These are phyloP conservation scores for Mycoemilia scoparia DNA, from an alignment of 192 early-diverging fungal species.

Conservation along the genomic window DNA sequence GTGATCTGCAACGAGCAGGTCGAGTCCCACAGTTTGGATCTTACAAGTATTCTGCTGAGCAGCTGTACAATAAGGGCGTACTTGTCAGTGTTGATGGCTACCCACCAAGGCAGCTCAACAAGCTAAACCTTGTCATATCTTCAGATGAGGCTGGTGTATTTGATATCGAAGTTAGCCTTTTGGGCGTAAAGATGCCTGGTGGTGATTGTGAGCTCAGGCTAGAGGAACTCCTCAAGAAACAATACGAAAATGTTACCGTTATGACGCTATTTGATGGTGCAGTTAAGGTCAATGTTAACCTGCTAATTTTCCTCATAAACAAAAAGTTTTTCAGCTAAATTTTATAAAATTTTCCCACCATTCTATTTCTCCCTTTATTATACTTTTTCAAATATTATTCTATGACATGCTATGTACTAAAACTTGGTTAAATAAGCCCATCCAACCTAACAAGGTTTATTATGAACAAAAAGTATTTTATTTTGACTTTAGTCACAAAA, in stretches of 20 bases:
- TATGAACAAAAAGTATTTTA: too few relatives aligned
- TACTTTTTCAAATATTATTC: not conserved
- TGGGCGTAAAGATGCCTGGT: conserved; percentile 46
- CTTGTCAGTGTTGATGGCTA: conserved; percentile 70
- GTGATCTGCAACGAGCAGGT: conserved; percentile 66
- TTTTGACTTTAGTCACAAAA: too few relatives aligned
- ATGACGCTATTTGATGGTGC: conserved; percentile 85
- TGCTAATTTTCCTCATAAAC: conserved; percentile 91
- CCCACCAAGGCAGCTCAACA: conserved; percentile 67
- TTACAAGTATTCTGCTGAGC: conserved; percentile 91
- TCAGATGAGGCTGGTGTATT: conserved; percentile 85
- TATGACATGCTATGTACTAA: too few relatives aligned
- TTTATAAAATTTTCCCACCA: not conserved
- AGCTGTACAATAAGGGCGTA: conserved; percentile 84
- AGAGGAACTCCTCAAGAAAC: conserved; percentile 83
- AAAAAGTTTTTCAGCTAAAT: conserved; percentile 61
- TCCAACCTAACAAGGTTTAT: too few relatives aligned
- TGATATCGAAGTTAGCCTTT: conserved; percentile 63
- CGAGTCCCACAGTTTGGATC: conserved; percentile 90
- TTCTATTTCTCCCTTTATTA: not conserved
- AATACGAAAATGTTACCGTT: conserved; percentile 81
- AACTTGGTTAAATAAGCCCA: too few relatives aligned
- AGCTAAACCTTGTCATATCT: conserved; percentile 77
- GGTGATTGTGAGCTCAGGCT: conserved; percentile 65
- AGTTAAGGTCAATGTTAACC: conserved; percentile 87